Base-by-base conservation (phyloP, 768 basidiomycete species). In the Pholiota conissans region DNA sequence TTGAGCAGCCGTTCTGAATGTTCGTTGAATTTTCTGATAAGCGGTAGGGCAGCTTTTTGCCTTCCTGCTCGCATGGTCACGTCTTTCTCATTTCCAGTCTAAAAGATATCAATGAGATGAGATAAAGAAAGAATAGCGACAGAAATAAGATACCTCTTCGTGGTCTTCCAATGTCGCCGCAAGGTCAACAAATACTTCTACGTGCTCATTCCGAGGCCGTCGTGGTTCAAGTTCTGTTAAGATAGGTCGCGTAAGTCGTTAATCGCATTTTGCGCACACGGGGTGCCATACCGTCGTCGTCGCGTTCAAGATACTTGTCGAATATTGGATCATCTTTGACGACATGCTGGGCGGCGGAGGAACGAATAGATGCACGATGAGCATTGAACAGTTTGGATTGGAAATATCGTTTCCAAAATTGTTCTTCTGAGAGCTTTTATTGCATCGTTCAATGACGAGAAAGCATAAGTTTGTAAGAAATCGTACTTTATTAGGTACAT, bases 401-500 rank as follows among this genome's bases (percentile, higher is more conserved):
- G 71, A 99, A 97, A 76, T 98, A 99, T 48, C 97, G 85, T 65
- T 85, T 89, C 97, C 97, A 99, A 69, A 99, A 99, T 66, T 91
- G 88, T 57, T 86, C 87, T 73, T 98, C 93, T 22, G 87, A 83
- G 47, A 98, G 80, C 94, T 98, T 69, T 50, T 32, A 48, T 56
- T 26, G 13, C 50, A 51, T 52, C 52, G 29, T 65, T 58, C 28
- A 65, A 60, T 47, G 32, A 47, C 37, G 24, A 48, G 35, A n/a
- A 18, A 49, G 11, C 2, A 2, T 42, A 55, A 40, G 53, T 3
- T 37, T 58, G 47, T 39, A 58, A 51, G 49, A 66, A 32, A 62
- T 55, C 73, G 55, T 76, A 89, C 95, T 79, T 91, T 90, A 61
- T 74, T 82, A 2, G 96, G 95, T 0, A 98, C 95, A 63, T 95